These are phyloP conservation scores for Rehmannia glutinosa DNA, from an alignment of 257 asterid species.

Conservation along the genomic window DNA sequence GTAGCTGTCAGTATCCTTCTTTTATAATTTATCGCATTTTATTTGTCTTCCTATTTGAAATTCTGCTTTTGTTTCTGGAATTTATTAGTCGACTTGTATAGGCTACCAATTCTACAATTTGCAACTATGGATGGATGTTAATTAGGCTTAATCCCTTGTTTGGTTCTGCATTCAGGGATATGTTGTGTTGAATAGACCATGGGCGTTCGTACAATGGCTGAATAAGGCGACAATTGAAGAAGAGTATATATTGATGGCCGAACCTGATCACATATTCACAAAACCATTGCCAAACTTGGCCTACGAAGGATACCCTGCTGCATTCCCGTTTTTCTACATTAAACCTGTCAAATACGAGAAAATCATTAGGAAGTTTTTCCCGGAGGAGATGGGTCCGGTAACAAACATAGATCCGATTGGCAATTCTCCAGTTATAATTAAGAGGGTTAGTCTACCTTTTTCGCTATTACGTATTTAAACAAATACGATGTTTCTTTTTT, in stretches of 20 bases:
- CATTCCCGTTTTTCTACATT: conserved; percentile 75
- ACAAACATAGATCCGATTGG: conserved; percentile 77
- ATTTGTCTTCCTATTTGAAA: too few species aligned
- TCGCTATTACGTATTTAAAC: too few species aligned
- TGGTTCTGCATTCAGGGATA: conserved; percentile 80
- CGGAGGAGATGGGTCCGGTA: conserved; percentile 56
- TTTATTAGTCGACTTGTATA: too few species aligned
- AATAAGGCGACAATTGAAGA: conserved; percentile 65
- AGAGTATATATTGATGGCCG: conserved; percentile 83
- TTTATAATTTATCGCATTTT: too few species aligned
- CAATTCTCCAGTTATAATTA: conserved; percentile 79
- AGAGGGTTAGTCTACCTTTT: conserved; percentile 58
- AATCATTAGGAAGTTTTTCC: conserved; percentile 57
- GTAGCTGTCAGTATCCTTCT: too few species aligned
- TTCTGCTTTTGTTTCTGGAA: too few species aligned
- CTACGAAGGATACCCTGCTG: conserved; percentile 54
- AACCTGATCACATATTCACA: conserved; percentile 78
- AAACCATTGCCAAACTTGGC: conserved; percentile 79
- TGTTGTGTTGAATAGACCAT: conserved; percentile 79
- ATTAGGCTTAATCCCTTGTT: too few species aligned
- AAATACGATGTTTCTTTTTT: neutral
- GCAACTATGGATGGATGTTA: too few species aligned
- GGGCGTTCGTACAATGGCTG: conserved; percentile 95
- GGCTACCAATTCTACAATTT: too few species aligned
- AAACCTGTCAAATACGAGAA: conserved; percentile 59